Conservation (phyloP, 2,329 filamentous ascomycete species). For the Simplicillium sp. region DNA sequence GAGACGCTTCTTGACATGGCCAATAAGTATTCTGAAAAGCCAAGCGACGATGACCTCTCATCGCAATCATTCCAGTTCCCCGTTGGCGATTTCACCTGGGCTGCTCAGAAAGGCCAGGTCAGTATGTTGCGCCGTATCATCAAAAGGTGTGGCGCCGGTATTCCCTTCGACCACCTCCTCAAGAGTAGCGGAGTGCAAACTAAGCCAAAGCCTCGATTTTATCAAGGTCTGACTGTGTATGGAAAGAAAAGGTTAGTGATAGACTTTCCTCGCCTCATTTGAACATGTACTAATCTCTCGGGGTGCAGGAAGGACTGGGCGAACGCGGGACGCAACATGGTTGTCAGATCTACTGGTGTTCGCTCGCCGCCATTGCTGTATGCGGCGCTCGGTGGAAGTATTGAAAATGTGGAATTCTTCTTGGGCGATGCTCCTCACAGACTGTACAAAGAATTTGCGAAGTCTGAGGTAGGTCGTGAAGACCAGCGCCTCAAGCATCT, state of each 20-base stretch:
- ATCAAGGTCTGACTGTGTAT: conserved; percentile 68
- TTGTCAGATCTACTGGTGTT: conserved; percentile 26
- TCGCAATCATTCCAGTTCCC: conserved; percentile 28
- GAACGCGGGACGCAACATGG: conserved; percentile 42
- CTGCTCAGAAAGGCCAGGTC: conserved; percentile 38
- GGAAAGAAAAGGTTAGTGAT: conserved; percentile 53
- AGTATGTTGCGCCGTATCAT: conserved; percentile 56
- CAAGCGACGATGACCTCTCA: conserved; percentile 20
- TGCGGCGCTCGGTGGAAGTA: conserved; percentile 44
- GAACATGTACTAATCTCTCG: neutral
- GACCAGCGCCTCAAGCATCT: conserved; percentile 56
- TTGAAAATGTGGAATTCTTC: conserved; percentile 71
- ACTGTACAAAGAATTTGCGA: conserved; percentile 58
- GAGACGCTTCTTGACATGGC: conserved; percentile 48
- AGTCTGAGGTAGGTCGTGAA: conserved; percentile 46
- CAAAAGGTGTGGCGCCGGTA: conserved; percentile 54
- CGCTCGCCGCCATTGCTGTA: conserved; percentile 50
- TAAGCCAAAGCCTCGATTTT: conserved; percentile 58
- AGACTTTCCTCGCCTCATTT: neutral
- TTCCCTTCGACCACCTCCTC: conserved; percentile 59
- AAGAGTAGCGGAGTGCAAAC: conserved; percentile 55
- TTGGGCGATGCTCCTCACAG: conserved; percentile 59
- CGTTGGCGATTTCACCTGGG: conserved; percentile 28
- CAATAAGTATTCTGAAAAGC: conserved; percentile 31
- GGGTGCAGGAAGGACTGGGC: conserved; percentile 57